These are phyloP conservation scores for Psilocybe azurescens DNA, from an alignment of 768 basidiomycete species.

Conservation along the genomic window DNA sequence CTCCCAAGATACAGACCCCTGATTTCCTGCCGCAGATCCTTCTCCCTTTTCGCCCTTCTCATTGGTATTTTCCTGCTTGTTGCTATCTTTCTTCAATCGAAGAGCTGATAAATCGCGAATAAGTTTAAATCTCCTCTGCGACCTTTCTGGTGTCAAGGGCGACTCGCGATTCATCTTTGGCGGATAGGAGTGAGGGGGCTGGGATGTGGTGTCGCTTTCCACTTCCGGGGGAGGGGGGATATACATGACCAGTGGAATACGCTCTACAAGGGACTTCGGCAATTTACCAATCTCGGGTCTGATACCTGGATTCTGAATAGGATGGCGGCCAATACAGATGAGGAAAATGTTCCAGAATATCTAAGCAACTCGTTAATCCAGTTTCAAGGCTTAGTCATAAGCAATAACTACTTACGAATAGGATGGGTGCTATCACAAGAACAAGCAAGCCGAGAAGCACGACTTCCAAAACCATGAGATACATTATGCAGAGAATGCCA, in stretches of 20 bases:
- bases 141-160: constrained; percentile 29
- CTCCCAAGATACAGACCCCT: constrained; percentile 65
- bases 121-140: constrained; percentile 30
- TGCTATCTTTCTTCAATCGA: background rate
- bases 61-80: constrained; percentile 14
- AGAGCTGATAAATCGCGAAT: constrained; percentile 17
- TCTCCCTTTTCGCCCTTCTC: constrained; percentile 23
- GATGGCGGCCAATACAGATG: constrained; percentile 81
- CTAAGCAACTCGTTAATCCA: constrained; percentile 36
- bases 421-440: constrained; percentile 77
- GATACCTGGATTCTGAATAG: constrained; percentile 76
- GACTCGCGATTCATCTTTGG: constrained; percentile 46
- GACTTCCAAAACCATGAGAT: constrained; percentile 72
- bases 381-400: background rate
- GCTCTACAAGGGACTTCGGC: constrained; percentile 71
- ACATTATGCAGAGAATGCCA: constrained; percentile 79
- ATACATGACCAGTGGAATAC: constrained; percentile 84
- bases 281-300: constrained; percentile 82
- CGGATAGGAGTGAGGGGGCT: constrained; percentile 64
- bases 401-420: constrained; percentile 61
- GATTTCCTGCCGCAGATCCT: constrained; percentile 8
- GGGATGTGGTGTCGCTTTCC: constrained; percentile 36
- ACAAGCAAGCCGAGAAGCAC: constrained; percentile 77
- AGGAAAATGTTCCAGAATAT: constrained; percentile 80
- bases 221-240: constrained; percentile 78